phyloP scores from a whole-genome alignment of 75 land plant species.

The Pinus albicaulis region DNA sequence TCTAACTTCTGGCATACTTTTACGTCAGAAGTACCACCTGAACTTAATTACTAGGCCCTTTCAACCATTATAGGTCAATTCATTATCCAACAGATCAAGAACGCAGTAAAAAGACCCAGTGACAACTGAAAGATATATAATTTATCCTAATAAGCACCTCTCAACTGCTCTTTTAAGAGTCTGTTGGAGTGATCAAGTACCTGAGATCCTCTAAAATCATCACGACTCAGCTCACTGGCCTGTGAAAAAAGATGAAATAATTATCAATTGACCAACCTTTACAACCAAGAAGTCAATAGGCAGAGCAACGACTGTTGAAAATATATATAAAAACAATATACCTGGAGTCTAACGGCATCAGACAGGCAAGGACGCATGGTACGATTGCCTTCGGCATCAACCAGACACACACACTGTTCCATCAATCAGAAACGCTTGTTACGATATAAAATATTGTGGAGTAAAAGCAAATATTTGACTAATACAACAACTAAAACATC shows the following conservation, averaged over 20 bases:
- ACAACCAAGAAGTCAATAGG: conserved; percentile 4
- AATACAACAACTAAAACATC: neutral
- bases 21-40: neutral
- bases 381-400: conserved; percentile 90
- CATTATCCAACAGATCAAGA: neutral
- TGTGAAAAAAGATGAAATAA: conserved; percentile 20
- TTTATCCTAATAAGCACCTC: neutral
- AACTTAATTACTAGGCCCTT: neutral
- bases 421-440: conserved; percentile 5
- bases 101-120: neutral
- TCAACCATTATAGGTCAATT: neutral
- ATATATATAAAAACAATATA: conserved; percentile 11
- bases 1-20: neutral
- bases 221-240: conserved; percentile 62
- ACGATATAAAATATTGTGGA: neutral
- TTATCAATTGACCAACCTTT: neutral
- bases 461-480: neutral
- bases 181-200: conserved; percentile 16
- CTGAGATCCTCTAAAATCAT: conserved; percentile 80
- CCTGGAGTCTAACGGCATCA: conserved; percentile 81
- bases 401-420: conserved; percentile 86
- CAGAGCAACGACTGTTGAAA: neutral
- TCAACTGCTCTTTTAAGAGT: neutral
- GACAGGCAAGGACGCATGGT: conserved; percentile 96
- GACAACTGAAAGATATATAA: neutral